Base-by-base conservation (phyloP, 1,284 basidiomycete genomes). In the Porodaedalea pini region DNA sequence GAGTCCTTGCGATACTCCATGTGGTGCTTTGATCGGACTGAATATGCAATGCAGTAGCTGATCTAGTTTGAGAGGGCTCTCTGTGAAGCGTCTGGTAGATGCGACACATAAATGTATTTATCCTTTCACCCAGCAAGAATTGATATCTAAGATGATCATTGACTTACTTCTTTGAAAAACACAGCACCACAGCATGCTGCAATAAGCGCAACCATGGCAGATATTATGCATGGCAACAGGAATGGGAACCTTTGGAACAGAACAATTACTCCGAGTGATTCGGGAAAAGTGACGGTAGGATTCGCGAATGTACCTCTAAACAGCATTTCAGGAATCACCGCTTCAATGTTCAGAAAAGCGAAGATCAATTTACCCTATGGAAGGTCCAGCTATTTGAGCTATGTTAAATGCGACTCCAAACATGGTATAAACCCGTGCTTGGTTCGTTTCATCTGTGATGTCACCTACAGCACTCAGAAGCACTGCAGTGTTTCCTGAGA, bases 361-460 rank as follows among this genome's bases (percentile, higher is more conserved):
- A 45, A 48, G n/a, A 39, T 2, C 23, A n/a, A 23, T n/a, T 4
- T 49, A 53, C 53, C 54, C 53, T 27, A 62, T 54, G 34, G 47
- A 51, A n/a, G 41, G 63, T 50, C 59, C 62, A 47, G 63, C 47
- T 4, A 60, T 61, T 34, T 49, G 57, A 13, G 64, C 64, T 15
- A 64, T 17, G 40, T 47, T 58, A 58, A 58, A 62, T 5, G 60
- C 52, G 11, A 67, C 39, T 13, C 63, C 60, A n/a, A 67, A 57
- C 5, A 65, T 50, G n/a, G 66, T 54, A 59, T 65, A 67, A 13
- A 62, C 68, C 29, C 58, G 48, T 2, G 66, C 68, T 40, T 62
- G 47, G 48, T 69, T 68, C 63, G 60, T 65, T 21, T 62, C 62
- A 52, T 67, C 65, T 17, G 66, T 65, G 41, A 67, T 64, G 40